Evolutionary conservation across 768 basidiomycete species (phyloP).

Genomic region (Auricularia sp.): DNA sequence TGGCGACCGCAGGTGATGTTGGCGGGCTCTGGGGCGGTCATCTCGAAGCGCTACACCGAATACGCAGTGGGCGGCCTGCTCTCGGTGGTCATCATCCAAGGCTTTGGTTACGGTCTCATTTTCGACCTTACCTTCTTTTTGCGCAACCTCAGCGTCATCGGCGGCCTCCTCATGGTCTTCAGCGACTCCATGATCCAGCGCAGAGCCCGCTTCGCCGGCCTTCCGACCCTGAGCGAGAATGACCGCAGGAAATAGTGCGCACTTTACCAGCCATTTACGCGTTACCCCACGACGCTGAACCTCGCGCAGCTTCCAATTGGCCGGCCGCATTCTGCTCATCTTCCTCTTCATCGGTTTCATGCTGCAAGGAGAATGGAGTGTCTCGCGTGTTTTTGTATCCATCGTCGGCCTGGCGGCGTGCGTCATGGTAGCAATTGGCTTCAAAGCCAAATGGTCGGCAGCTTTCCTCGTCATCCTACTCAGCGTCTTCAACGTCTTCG

Average conservation of each 20-base stretch:
- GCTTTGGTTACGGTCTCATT: slow-evolving; percentile 97
- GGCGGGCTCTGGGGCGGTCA: slow-evolving; percentile 71
- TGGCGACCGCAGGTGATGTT: slow-evolving; percentile 65
- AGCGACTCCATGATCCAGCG: slow-evolving; percentile 86
- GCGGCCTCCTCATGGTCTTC: slow-evolving; percentile 98
- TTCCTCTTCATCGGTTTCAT: slow-evolving; percentile 99
- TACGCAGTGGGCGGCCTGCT: slow-evolving; percentile 85
- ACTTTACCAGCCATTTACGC: not conserved
- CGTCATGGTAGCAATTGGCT: slow-evolving; percentile 92
- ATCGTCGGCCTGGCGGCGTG: slow-evolving; percentile 87
- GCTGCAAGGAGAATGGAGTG: slow-evolving; percentile 83
- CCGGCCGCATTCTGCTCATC: slow-evolving; percentile 92
- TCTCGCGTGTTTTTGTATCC: slow-evolving; percentile 78
- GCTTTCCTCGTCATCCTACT: slow-evolving; percentile 87
- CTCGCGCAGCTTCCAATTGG: slow-evolving; percentile 76
- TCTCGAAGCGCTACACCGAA: slow-evolving; percentile 80
- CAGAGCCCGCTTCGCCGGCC: slow-evolving; percentile 82
- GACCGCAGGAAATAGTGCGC: slow-evolving; percentile 94
- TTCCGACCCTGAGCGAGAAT: slow-evolving; percentile 83
- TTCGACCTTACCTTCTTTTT: slow-evolving; percentile 99
- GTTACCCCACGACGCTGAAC: not conserved
- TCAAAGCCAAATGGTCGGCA: slow-evolving; percentile 99
- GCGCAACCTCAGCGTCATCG: slow-evolving; percentile 94
- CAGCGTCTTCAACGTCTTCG: slow-evolving; percentile 92
- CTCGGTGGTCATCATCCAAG: slow-evolving; percentile 86